Percentiles rank a stretch among this genome's conserved stretches.
Evolutionary conservation across 345 rosid genomes (phyloP).

Genomic region (Dipteronia dyeriana): DNA sequence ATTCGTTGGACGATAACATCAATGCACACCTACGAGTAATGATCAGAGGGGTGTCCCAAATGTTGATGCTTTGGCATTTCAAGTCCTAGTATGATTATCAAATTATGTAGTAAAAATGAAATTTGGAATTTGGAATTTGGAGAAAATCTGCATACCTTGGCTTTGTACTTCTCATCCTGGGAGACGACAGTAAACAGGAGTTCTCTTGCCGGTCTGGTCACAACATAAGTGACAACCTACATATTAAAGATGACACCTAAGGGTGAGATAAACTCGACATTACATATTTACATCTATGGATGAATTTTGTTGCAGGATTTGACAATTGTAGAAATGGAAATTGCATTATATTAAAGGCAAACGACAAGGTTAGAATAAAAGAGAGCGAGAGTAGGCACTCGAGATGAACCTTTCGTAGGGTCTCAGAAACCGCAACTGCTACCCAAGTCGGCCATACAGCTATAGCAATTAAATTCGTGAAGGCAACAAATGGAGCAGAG

Average conservation of each 20-base stretch:
- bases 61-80: conserved; percentile 15
- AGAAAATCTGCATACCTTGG: conserved; percentile 55
- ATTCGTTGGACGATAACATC: conserved; percentile 92
- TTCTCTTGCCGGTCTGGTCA: conserved; percentile 92
- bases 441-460: conserved; percentile 92
- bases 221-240: conserved; percentile 86
- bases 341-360: neutral
- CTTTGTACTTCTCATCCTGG: conserved; percentile 93
- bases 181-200: conserved; percentile 89
- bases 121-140: neutral
- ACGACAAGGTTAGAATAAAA: neutral
- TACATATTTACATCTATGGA: neutral
- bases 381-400: neutral
- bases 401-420: conserved; percentile 72
- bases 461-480: conserved; percentile 67
- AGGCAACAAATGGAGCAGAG: conserved; percentile 71
- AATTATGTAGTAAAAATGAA: too few species aligned
- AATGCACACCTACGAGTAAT: conserved; percentile 63
- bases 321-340: neutral
- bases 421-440: conserved; percentile 78
- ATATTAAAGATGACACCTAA: conserved; percentile 9
- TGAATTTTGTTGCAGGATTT: too few species aligned
- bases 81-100: neutral
- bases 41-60: neutral
- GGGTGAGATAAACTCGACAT: neutral